Evolutionary conservation across 805 yeast species (phyloP), one percentile per base, ranked within the genome.

Genomic region (Nakazawaea populi): DNA sequence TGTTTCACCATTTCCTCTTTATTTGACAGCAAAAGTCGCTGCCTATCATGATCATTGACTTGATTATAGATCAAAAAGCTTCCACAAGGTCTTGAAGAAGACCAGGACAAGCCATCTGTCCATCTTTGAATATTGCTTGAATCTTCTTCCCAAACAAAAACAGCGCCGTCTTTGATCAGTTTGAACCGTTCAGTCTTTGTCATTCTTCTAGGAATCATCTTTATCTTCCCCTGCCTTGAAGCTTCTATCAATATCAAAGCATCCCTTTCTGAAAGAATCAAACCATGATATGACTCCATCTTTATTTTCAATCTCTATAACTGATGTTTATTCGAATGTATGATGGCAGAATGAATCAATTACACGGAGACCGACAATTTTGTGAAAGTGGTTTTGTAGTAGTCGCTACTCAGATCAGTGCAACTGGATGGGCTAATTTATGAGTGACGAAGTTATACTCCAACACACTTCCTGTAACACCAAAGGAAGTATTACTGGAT

Each of bases 21-120:
- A 39, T 61, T 52, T 47, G 36, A 43, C 10, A 9, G 6, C 7
- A 31, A 48, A 10, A 30, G 36, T 14, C 42, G n/a, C 5, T 44
- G 18, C 44, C 46, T 51, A 45, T 56, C 56, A n/a, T 54, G 56
- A 8, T 53, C 52, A 38, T 79, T 82, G 70, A 83, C 75, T 61
- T 85, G 89, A 46, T 77, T 74, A 62, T 83, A 83, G 3, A 79
- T 75, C 35, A 84, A 66, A 58, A 84, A 84, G 2, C 76, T 72
- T 4, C 87, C 87, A 3, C 74, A 73, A 1, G 85, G 89, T 53
- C 89, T 73, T 0, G 87, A 80, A 2, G 90, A 87, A 51, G 80
- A 73, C 91, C 92, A 85, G 36, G 76, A 73, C 54, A 77, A 76
- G 18, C 91, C 89, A 59, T 85, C 92, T 1, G 91, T 85, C 91